A percentile compares a stretch with the other conserved stretches of the same genome.
Conservation (phyloP, 2,329 filamentous ascomycete genomes). For the Clarireedia paspali region DNA sequence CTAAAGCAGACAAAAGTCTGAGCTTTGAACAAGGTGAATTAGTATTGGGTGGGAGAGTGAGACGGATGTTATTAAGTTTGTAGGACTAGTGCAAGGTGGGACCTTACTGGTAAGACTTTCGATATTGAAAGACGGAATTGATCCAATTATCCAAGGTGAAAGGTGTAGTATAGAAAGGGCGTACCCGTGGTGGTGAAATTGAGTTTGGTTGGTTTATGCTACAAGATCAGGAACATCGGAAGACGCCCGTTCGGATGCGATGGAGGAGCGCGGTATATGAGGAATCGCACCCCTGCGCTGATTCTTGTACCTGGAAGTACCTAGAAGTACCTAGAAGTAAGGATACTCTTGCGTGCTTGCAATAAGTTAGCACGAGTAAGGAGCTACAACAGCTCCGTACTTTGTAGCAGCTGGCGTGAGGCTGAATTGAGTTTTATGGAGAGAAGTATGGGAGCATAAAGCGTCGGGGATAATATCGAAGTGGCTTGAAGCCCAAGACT, state of each 20-base stretch:
- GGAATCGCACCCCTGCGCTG: background rate
- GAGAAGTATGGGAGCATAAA: no score
- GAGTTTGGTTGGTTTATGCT: background rate
- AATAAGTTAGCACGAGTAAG: background rate
- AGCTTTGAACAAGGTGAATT: constrained; percentile 1
- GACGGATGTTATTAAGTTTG: background rate
- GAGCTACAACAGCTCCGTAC: no score
- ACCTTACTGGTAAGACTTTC: constrained; percentile 3
- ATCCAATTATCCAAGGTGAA: background rate
- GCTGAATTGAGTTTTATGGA: no score
- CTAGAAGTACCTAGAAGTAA: background rate
- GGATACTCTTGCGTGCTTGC: background rate
- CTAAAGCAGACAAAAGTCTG: background rate
- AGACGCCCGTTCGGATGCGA: background rate
- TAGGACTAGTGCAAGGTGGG: background rate
- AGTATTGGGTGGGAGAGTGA: background rate
- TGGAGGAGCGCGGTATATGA: background rate
- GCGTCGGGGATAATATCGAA: no score
- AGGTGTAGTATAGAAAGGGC: no score
- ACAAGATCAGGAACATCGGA: background rate
- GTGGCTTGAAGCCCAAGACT: no score
- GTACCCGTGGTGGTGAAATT: background rate
- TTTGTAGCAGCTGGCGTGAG: no score
- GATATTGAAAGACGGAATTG: background rate
- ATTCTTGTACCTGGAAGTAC: background rate